These are phyloP conservation scores for Lobulomyces angularis DNA, from an alignment of 192 early-diverging fungal genomes.

Conservation along the genomic window DNA sequence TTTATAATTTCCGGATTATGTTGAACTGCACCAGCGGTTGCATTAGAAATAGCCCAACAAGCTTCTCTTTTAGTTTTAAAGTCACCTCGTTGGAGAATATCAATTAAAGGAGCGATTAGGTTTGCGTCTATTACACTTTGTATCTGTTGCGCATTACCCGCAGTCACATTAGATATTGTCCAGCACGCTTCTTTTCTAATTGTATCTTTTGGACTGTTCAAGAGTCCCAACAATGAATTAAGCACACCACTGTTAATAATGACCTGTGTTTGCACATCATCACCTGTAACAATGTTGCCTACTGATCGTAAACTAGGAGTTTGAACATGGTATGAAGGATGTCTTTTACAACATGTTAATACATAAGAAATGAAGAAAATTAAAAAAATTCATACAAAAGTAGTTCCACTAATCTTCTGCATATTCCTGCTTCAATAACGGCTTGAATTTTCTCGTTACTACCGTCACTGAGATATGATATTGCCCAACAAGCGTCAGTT, in stretches of 20 bases:
- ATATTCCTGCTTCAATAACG: conserved; percentile 90
- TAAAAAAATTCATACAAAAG: conserved; percentile 39
- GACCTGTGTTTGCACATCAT: conserved; percentile 93
- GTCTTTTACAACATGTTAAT: conserved; percentile 16
- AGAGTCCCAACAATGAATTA: conserved; percentile 62
- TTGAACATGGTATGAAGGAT: conserved; percentile 77
- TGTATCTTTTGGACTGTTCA: conserved; percentile 80
- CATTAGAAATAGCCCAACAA: conserved; percentile 99
- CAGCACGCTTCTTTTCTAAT: conserved; percentile 99
- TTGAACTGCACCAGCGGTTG: conserved; percentile 79
- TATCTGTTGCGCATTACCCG: conserved; percentile 86
- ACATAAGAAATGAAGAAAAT: conserved; percentile 2
- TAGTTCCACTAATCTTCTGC: conserved; percentile 85
- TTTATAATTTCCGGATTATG: conserved; percentile 69
- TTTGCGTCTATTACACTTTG: conserved; percentile 91
- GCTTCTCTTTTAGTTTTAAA: conserved; percentile 99
- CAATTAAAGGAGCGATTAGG: conserved; percentile 81
- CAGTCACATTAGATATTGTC: conserved; percentile 99
- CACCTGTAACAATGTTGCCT: conserved; percentile 98
- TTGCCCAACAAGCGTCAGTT: conserved; percentile 99
- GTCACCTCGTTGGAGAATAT: conserved; percentile 75
- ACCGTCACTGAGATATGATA: conserved; percentile 98
- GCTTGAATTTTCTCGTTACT: conserved; percentile 95
- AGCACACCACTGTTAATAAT: conserved; percentile 85
- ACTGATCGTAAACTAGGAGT: conserved; percentile 94